Conservation (phyloP, 352 stramenopile species). For the Phytophthora fragariae region DNA sequence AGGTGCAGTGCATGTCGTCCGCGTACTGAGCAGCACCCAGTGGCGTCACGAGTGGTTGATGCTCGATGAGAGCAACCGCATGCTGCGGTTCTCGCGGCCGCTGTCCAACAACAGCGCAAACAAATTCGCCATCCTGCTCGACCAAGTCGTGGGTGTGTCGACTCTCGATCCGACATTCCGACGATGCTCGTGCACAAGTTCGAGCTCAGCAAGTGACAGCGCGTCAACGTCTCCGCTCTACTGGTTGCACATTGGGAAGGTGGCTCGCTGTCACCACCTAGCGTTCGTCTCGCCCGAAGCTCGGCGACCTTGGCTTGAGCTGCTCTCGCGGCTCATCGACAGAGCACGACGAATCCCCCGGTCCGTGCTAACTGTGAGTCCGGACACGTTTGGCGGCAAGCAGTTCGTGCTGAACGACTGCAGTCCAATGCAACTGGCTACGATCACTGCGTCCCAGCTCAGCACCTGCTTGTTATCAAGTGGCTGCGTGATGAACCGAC, state of each 20-base stretch:
- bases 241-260: conserved; percentile 54
- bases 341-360: conserved; percentile 13
- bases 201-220: background rate
- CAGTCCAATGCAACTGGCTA: conserved; percentile 21
- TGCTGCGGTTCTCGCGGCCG: conserved; percentile 59
- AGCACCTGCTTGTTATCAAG: background rate
- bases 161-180: conserved; percentile 19
- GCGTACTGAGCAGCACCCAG: conserved; percentile 38
- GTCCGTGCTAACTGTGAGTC: background rate
- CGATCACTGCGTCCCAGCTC: background rate
- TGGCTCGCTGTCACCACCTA: conserved; percentile 59
- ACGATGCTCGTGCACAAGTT: conserved; percentile 8
- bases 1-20: conserved; percentile 48
- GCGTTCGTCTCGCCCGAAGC: conserved; percentile 49
- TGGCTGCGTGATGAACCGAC: background rate
- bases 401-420: conserved; percentile 62
- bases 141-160: conserved; percentile 39
- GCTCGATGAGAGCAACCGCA: conserved; percentile 44
- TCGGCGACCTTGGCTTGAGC: conserved; percentile 42
- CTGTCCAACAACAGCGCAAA: conserved; percentile 38
- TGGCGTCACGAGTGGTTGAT: conserved; percentile 70
- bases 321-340: conserved; percentile 33
- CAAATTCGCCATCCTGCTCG: conserved; percentile 43
- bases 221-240: conserved; percentile 22
- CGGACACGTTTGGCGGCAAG: conserved; percentile 19